Percentiles rank a stretch among this genome's conserved stretches.
Conservation (phyloP, 2,329 filamentous ascomycete species). For the Curvularia sp. region DNA sequence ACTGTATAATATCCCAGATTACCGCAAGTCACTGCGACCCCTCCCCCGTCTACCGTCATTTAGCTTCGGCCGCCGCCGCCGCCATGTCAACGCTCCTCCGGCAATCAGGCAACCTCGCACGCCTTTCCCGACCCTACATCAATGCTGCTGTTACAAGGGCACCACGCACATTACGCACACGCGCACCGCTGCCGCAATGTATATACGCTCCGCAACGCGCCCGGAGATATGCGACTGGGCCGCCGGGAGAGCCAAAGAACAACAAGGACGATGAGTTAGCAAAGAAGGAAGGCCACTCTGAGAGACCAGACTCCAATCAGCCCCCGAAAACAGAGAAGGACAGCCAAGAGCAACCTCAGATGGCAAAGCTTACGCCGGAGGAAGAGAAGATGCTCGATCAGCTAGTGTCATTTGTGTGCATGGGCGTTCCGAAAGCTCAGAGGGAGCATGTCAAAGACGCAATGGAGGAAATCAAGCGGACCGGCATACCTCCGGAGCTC, state of each 20-base stretch:
- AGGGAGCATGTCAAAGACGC: constrained; percentile 65
- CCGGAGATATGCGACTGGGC: constrained; percentile 52
- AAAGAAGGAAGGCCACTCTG: constrained; percentile 43
- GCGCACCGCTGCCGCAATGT: constrained; percentile 52
- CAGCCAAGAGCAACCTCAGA: constrained; percentile 53
- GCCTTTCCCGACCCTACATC: constrained; percentile 65
- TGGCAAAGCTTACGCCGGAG: constrained; percentile 58
- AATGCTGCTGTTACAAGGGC: constrained; percentile 58
- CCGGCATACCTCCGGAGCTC: constrained; percentile 74
- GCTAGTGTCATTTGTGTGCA: constrained; percentile 63
- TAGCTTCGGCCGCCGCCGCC: constrained; percentile 29
- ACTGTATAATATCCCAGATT: constrained; percentile 6
- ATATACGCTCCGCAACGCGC: constrained; percentile 54
- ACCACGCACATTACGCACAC: constrained; percentile 46
- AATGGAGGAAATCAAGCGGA: constrained; percentile 67
- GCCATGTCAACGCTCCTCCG: constrained; percentile 72
- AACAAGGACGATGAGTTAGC: constrained; percentile 33
- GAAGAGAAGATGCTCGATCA: constrained; percentile 66
- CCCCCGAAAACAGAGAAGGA: constrained; percentile 37
- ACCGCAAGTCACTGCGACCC: constrained; percentile 15
- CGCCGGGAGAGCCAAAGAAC: constrained; percentile 44
- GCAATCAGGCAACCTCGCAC: constrained; percentile 70
- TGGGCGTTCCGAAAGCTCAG: constrained; percentile 68
- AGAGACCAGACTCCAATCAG: constrained; percentile 42
- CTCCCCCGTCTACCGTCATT: constrained; percentile 33